phyloP scores from a whole-genome alignment of 1,284 basidiomycete genomes.

The Chondrostereum purpureum region DNA sequence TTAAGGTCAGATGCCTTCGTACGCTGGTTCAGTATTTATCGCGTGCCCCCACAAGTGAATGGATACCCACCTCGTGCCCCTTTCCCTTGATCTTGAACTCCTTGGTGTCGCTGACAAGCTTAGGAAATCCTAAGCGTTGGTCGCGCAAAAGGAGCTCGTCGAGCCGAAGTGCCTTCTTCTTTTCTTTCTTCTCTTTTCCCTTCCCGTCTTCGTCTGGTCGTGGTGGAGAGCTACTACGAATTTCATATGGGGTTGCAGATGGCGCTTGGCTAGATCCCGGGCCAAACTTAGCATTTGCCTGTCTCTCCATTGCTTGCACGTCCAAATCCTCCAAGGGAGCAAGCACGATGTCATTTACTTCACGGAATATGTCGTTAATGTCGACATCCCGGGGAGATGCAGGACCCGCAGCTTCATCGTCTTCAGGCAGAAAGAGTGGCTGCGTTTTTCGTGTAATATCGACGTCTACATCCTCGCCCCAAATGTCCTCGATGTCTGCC shows the following conservation, averaged over 20 bases:
- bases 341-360: conserved; percentile 36
- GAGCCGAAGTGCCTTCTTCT: conserved; percentile 51
- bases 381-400: conserved; percentile 28
- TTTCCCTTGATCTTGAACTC: conserved; percentile 78
- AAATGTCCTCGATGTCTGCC: conserved; percentile 36
- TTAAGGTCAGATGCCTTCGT: conserved; percentile 69
- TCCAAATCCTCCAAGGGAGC: conserved; percentile 41
- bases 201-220: conserved; percentile 19
- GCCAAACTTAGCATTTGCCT: conserved; percentile 55
- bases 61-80: conserved; percentile 71
- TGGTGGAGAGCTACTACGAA: conserved; percentile 42
- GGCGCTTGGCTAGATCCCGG: conserved; percentile 22
- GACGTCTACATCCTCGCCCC: conserved; percentile 34
- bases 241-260: conserved; percentile 31
- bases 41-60: background rate
- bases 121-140: conserved; percentile 69
- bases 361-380: conserved; percentile 59
- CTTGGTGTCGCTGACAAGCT: conserved; percentile 67
- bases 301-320: conserved; percentile 41
- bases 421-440: conserved; percentile 47
- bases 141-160: conserved; percentile 72
- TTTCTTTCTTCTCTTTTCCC: conserved; percentile 33
- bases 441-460: conserved; percentile 2
- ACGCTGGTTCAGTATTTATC: conserved; percentile 7
- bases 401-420: conserved; percentile 24